Evolutionary conservation across 176 grass and related monocot species (phyloP).

Genomic region (Raddia distichophylla): DNA sequence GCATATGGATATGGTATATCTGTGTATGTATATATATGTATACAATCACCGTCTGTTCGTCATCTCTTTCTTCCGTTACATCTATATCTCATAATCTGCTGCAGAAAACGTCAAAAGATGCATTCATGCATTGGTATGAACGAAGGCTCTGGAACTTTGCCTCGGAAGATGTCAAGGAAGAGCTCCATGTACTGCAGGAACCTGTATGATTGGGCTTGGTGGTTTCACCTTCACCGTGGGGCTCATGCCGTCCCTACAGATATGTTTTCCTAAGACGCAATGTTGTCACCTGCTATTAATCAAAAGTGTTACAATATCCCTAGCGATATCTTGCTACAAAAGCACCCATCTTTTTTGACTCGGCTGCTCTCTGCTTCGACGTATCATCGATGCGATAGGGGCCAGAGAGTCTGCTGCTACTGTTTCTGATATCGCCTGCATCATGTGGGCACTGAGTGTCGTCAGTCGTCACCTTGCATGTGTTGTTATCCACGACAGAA

Average conservation of each 20-base stretch:
- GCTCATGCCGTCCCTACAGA: neutral
- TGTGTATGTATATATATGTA: neutral
- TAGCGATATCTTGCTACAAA: neutral
- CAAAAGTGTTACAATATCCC: neutral
- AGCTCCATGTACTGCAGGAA: neutral
- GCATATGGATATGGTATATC: constrained; percentile 4
- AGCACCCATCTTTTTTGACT: neutral
- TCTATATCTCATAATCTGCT: neutral
- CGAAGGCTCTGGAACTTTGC: no score
- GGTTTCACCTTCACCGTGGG: constrained; percentile 2
- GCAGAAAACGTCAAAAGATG: neutral
- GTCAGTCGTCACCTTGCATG: constrained; percentile 27
- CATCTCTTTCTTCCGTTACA: neutral
- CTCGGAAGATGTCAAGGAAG: no score
- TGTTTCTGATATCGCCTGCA: neutral
- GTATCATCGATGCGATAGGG: neutral
- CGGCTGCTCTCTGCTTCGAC: constrained; percentile 1
- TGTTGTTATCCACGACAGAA: constrained; percentile 23
- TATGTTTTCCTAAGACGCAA: neutral
- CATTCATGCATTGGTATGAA: no score
- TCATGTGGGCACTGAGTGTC: constrained; percentile 8
- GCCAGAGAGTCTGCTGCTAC: neutral
- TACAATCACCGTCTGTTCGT: neutral
- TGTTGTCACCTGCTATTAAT: neutral
- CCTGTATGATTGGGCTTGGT: constrained; percentile 29